Conservation (phyloP, 1,139 yeast species). For the Eremothecium coryli region DNA sequence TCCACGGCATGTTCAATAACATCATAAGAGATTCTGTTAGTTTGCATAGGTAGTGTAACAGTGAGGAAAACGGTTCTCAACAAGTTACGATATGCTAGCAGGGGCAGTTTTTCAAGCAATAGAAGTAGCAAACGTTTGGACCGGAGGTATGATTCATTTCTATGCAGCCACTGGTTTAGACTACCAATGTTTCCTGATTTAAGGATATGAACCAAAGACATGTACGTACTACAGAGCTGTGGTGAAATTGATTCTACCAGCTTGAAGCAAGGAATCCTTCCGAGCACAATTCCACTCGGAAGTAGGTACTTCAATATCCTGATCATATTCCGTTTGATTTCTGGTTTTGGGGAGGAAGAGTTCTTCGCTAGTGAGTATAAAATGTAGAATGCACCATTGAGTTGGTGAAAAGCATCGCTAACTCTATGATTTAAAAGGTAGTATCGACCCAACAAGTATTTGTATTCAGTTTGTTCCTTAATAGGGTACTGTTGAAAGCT, state of each 20-base stretch:
- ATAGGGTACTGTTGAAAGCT: conserved; percentile 23
- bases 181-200: conserved; percentile 20
- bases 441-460: conserved; percentile 27
- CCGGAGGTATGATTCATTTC: conserved; percentile 17
- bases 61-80: conserved; percentile 15
- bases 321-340: conserved; percentile 16
- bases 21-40: conserved; percentile 24
- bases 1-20: conserved; percentile 15
- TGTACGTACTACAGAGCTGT: conserved; percentile 15
- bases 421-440: conserved; percentile 26
- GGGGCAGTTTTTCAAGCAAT: conserved; percentile 26
- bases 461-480: conserved; percentile 26
- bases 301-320: conserved; percentile 21
- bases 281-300: conserved; percentile 26
- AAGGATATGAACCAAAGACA: conserved; percentile 12
- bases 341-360: conserved; percentile 7
- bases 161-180: conserved; percentile 24
- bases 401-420: conserved; percentile 27
- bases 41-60: conserved; percentile 14
- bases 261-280: conserved; percentile 21
- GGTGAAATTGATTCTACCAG: conserved; percentile 14
- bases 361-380: conserved; percentile 11
- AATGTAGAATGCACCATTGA: conserved; percentile 20
- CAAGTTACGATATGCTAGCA: conserved; percentile 24
- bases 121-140: conserved; percentile 16